Evolutionary conservation across 345 rosid species (phyloP), one percentile per base, ranked within the genome.

Genomic region (thale cress (Arabidopsis thaliana)): DNA sequence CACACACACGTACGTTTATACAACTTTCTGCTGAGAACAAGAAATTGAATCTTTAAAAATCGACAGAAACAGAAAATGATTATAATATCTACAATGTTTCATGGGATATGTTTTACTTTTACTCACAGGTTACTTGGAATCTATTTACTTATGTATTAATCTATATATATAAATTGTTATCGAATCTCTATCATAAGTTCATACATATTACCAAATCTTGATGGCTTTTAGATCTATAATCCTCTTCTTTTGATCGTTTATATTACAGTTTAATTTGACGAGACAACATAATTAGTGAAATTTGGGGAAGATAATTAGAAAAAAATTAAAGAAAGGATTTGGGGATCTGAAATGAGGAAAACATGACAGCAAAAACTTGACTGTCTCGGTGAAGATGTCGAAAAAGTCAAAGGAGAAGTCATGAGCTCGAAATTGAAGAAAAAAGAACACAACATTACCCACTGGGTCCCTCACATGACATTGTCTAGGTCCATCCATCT

Each of bases 261-360:
- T 28, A 30, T 42, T 33, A 44, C 38, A 34, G 13, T 44, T 63
- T 1, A 14, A 53, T 33, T 44, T 14, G 42, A 36, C 1, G 72
- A 74, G 66, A 65, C 65, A 65, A 28, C 51, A 46, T 37, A 16
- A 74, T 49, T 48, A 66, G 51, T 49, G 50, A 41, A 16, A 12
- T 13, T 42, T 20, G 8, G 50, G 2, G 2, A 52, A 14, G 16
- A 55, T 11, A 37, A n/a, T 6, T 34, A 20, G 13, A 3, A 28
- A 40, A 14, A 7, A 2, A 38, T 38, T 12, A 50, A 37, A 25
- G 6, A 48, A 13, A 25, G 40, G 30, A 28, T 16, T 5, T 84
- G 37, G 90, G 87, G 90, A 89, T 87, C 83, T 63, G 72, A 78
- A 83, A 62, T 69, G 82, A 83, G 73, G 85, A 85, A 84, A 86